Percentiles rank a stretch among this genome's conserved stretches.
phyloP scores from a whole-genome alignment of 768 basidiomycete genomes.

The Russula vinacea region DNA sequence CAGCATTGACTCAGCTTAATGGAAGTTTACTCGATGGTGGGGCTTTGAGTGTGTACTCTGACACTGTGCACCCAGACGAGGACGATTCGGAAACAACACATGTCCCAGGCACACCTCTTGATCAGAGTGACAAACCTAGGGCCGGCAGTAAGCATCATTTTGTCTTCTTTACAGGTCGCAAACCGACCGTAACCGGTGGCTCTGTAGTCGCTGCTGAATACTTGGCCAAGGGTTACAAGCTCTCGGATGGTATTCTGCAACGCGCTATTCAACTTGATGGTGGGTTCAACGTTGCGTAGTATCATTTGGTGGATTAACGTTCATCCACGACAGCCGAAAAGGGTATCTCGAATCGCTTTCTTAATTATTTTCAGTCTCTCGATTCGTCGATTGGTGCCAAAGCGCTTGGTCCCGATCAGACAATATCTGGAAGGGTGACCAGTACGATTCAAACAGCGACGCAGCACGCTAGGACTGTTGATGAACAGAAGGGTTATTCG shows the following conservation, averaged over 20 bases:
- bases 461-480: slow-evolving; percentile 67
- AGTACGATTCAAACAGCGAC: slow-evolving; percentile 60
- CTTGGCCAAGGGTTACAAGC: slow-evolving; percentile 81
- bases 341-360: slow-evolving; percentile 85
- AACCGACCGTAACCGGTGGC: not conserved
- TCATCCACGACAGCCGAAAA: slow-evolving; percentile 52
- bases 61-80: slow-evolving; percentile 56
- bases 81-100: slow-evolving; percentile 39
- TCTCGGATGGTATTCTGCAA: slow-evolving; percentile 75
- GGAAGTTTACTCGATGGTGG: slow-evolving; percentile 75
- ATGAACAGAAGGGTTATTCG: slow-evolving; percentile 75
- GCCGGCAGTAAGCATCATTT: slow-evolving; percentile 61
- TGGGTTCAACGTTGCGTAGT: slow-evolving; percentile 33
- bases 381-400: slow-evolving; percentile 69
- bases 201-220: slow-evolving; percentile 84
- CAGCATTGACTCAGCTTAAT: slow-evolving; percentile 48
- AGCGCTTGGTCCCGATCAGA: slow-evolving; percentile 76
- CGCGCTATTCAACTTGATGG: slow-evolving; percentile 79
- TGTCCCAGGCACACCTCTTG: slow-evolving; percentile 45
- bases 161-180: not conserved
- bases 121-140: slow-evolving; percentile 89
- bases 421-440: slow-evolving; percentile 70
- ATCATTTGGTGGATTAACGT: not conserved
- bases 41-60: slow-evolving; percentile 67
- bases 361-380: slow-evolving; percentile 69